These are phyloP conservation scores for Syncephalastrum racemosum DNA, from an alignment of 371 early-diverging fungal genomes.

Conservation along the genomic window DNA sequence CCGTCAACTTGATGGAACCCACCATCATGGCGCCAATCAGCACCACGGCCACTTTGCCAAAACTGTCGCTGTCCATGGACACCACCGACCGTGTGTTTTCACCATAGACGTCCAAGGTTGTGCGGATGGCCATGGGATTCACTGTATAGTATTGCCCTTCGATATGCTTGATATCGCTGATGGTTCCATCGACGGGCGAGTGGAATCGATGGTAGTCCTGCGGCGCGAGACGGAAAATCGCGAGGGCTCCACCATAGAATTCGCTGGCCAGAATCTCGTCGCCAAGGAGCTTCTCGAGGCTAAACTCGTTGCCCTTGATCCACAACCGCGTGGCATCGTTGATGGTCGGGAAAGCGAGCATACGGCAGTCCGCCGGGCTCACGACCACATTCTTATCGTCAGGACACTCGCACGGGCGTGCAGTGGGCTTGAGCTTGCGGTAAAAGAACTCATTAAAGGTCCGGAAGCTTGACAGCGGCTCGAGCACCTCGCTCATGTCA, in stretches of 20 bases:
- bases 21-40: slow-evolving; percentile 90
- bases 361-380: slow-evolving; percentile 82
- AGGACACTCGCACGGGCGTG: slow-evolving; percentile 63
- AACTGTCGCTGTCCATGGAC: slow-evolving; percentile 63
- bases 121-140: slow-evolving; percentile 86
- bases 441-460: slow-evolving; percentile 91
- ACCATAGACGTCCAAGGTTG: slow-evolving; percentile 78
- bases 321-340: slow-evolving; percentile 74
- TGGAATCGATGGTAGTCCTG: slow-evolving; percentile 91
- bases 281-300: slow-evolving; percentile 56
- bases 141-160: slow-evolving; percentile 82
- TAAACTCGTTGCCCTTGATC: slow-evolving; percentile 87
- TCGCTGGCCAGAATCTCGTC: slow-evolving; percentile 49
- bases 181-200: slow-evolving; percentile 74
- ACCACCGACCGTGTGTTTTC: slow-evolving; percentile 81
- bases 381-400: slow-evolving; percentile 69
- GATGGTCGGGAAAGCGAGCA: slow-evolving; percentile 71
- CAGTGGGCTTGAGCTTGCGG: slow-evolving; percentile 74
- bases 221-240: slow-evolving; percentile 83
- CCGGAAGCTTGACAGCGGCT: slow-evolving; percentile 68
- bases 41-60: slow-evolving; percentile 76
- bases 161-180: slow-evolving; percentile 59
- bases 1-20: slow-evolving; percentile 78
- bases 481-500: slow-evolving; percentile 58
- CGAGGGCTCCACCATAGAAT: slow-evolving; percentile 68